These are phyloP conservation scores for Neofusicoccum cordaticola DNA, from an alignment of 2,329 filamentous ascomycete species.

Conservation along the genomic window DNA sequence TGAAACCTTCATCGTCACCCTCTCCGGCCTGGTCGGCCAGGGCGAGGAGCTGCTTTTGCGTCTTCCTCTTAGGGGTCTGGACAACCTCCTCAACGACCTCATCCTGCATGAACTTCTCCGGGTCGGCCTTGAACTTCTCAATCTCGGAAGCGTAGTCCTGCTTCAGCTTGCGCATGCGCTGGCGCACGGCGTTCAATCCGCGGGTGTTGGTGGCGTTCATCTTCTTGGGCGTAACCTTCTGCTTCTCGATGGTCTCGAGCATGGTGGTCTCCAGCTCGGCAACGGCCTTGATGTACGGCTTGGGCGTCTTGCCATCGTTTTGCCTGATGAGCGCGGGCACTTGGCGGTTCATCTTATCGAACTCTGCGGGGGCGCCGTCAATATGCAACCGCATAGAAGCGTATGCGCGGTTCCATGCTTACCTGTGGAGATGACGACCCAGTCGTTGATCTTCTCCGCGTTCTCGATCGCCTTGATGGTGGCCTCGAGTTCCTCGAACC, in stretches of 20 bases:
- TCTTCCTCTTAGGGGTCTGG: constrained; percentile 47
- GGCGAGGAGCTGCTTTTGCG: constrained; percentile 46
- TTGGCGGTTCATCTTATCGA: constrained; percentile 90
- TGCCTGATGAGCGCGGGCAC: constrained; percentile 55
- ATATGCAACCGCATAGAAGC: constrained; percentile 21
- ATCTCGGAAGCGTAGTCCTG: constrained; percentile 89
- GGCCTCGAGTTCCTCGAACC: constrained; percentile 86
- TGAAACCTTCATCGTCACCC: constrained; percentile 81
- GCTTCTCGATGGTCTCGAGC: constrained; percentile 90
- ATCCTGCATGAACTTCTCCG: constrained; percentile 83
- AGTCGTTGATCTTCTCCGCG: constrained; percentile 95
- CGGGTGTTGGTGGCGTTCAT: constrained; percentile 96
- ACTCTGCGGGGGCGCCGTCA: constrained; percentile 57
- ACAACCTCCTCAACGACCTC: constrained; percentile 69
- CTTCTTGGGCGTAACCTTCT: constrained; percentile 95
- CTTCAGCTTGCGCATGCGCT: constrained; percentile 98
- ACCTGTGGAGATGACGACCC: constrained; percentile 89
- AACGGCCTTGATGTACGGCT: constrained; percentile 87
- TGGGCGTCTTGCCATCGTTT: constrained; percentile 74
- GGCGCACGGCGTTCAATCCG: constrained; percentile 94
- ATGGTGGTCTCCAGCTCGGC: constrained; percentile 92
- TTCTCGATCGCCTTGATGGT: constrained; percentile 93
- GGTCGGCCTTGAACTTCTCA: constrained; percentile 79
- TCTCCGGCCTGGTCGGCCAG: constrained; percentile 51
- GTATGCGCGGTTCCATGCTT: constrained; percentile 37